Conservation (phyloP, 768 basidiomycete species). For the Rhodocollybia butyracea region DNA sequence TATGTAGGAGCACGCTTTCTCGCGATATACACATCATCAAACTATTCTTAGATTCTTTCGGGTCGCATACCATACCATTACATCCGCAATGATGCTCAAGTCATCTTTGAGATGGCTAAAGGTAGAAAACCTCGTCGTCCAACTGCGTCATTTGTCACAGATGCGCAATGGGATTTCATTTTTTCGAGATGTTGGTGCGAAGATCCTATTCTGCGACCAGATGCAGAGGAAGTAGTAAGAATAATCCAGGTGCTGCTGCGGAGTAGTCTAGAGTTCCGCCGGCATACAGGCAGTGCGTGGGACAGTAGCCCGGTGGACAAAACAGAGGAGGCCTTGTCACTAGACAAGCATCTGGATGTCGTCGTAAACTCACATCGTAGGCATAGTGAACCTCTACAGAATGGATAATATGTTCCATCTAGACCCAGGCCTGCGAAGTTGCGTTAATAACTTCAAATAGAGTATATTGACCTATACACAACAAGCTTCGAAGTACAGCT, state of each 20-base stretch:
- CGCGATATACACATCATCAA: not conserved
- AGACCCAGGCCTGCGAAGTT: too few relatives aligned
- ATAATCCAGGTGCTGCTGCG: constrained; percentile 16
- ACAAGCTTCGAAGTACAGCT: too few relatives aligned
- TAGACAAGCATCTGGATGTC: not conserved
- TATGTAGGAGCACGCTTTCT: constrained; percentile 7
- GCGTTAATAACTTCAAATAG: too few relatives aligned
- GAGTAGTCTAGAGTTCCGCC: constrained; percentile 19
- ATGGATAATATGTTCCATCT: too few relatives aligned
- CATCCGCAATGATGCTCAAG: constrained; percentile 32
- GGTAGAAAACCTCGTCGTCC: constrained; percentile 39
- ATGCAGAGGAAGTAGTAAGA: constrained; percentile 19
- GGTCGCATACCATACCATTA: constrained; percentile 42
- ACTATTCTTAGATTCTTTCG: constrained; percentile 20
- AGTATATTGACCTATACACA: too few relatives aligned
- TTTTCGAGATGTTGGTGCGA: constrained; percentile 35
- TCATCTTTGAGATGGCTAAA: constrained; percentile 38
- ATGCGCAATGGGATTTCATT: constrained; percentile 40
- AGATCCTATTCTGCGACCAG: constrained; percentile 28
- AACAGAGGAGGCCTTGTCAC: too few relatives aligned
- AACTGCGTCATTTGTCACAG: constrained; percentile 31
- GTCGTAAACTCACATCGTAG: not conserved
- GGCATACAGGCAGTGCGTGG: constrained; percentile 11
- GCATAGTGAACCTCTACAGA: constrained; percentile 5
- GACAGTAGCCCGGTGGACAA: not conserved